Conservation (phyloP, 1,284 basidiomycete genomes). For the Ustilago cynodontis region DNA sequence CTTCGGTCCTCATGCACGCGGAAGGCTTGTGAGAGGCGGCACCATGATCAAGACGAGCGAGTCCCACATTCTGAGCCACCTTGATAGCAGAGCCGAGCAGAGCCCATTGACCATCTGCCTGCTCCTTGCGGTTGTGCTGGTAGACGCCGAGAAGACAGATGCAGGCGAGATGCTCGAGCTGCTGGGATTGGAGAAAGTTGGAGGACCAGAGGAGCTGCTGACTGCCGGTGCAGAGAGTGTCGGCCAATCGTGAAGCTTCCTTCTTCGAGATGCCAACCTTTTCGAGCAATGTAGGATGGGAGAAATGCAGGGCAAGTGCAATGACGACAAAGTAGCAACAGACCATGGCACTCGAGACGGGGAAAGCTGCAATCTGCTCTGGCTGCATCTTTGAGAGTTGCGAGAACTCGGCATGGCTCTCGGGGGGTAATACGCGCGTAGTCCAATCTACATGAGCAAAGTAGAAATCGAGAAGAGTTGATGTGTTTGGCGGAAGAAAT, state of each 20-base stretch:
- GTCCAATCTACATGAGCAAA: conserved; percentile 65
- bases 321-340: conserved; percentile 64
- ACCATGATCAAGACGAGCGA: conserved; percentile 42
- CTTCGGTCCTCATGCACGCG: conserved; percentile 43
- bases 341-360: conserved; percentile 56
- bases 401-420: conserved; percentile 25
- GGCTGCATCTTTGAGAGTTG: conserved; percentile 47
- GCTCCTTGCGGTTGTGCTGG: conserved; percentile 63
- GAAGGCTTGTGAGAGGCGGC: conserved; percentile 19
- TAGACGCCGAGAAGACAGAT: conserved; percentile 66
- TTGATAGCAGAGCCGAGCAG: conserved; percentile 65
- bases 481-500: conserved; percentile 30
- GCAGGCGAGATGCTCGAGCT: conserved; percentile 64
- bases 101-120: conserved; percentile 63
- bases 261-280: conserved; percentile 47
- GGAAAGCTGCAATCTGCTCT: conserved; percentile 48
- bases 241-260: conserved; percentile 47
- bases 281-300: conserved; percentile 35
- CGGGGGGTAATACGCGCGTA: conserved; percentile 44
- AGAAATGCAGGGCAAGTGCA: conserved; percentile 62
- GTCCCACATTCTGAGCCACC: conserved; percentile 48
- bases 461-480: conserved; percentile 60
- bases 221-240: conserved; percentile 57
- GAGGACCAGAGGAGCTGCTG: conserved; percentile 62
- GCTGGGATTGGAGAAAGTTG: conserved; percentile 61